Percentiles rank a stretch among this genome's conserved stretches.
These are phyloP conservation scores for Gastrodia elata DNA, from an alignment of 106 monocot species.

Conservation along the genomic window DNA sequence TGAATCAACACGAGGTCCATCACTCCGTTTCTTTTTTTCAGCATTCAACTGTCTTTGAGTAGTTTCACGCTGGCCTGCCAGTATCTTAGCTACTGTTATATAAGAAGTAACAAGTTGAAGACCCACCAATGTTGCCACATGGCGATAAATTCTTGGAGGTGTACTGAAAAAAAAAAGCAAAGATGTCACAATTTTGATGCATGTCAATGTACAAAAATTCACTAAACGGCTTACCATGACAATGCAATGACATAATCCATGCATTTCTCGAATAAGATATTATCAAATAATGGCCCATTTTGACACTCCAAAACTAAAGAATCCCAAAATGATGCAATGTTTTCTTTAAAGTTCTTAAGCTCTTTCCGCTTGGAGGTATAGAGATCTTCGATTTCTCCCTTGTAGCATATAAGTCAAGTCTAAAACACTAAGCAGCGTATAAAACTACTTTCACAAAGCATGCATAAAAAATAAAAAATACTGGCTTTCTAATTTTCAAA, in stretches of 20 bases:
- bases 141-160: constrained; percentile 91
- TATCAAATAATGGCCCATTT: constrained; percentile 94
- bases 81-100: constrained; percentile 78
- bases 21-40: constrained; percentile 83
- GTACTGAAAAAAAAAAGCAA: constrained; percentile 39
- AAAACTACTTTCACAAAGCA: neutral
- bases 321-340: constrained; percentile 81
- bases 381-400: constrained; percentile 77
- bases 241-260: constrained; percentile 88
- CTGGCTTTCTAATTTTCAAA: neutral
- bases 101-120: constrained; percentile 91
- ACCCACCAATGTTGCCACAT: constrained; percentile 78
- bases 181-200: neutral
- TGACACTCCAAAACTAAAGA: constrained; percentile 83
- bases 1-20: constrained; percentile 81
- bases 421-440: constrained; percentile 2
- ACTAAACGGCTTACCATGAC: constrained; percentile 54
- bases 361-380: constrained; percentile 80
- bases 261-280: constrained; percentile 77
- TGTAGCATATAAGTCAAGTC: constrained; percentile 26
- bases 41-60: constrained; percentile 95
- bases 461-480: neutral
- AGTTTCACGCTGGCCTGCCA: constrained; percentile 84
- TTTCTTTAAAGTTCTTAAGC: constrained; percentile 82
- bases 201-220: neutral